These are phyloP conservation scores for Mortierella sp. DNA, from an alignment of 371 early-diverging fungal genomes.

Conservation along the genomic window DNA sequence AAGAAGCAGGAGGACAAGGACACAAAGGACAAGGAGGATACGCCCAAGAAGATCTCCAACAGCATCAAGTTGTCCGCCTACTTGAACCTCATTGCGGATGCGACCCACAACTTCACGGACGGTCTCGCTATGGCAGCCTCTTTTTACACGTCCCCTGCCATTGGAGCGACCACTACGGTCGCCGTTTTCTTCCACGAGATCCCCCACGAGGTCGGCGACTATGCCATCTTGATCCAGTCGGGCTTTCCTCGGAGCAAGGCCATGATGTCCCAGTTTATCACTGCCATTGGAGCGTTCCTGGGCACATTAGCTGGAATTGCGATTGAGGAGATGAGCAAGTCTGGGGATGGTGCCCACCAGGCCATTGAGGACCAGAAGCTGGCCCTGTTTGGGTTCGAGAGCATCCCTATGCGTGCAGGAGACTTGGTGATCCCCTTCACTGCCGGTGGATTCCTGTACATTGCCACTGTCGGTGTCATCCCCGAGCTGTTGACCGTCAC, in stretches of 20 bases:
- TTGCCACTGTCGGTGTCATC: conserved; percentile 89
- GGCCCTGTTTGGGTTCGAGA: conserved; percentile 41
- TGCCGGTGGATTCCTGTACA: conserved; percentile 92
- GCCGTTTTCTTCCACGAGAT: conserved; percentile 96
- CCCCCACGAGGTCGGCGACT: conserved; percentile 94
- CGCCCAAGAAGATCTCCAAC: conserved; percentile 36
- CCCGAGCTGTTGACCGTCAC: conserved; percentile 84
- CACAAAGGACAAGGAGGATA: conserved; percentile 21
- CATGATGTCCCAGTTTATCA: conserved; percentile 87
- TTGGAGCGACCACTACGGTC: conserved; percentile 88
- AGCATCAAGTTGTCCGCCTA: conserved; percentile 83
- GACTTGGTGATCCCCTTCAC: conserved; percentile 89
- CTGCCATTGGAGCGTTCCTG: conserved; percentile 85
- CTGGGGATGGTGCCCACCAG: conserved; percentile 33
- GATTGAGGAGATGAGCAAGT: conserved; percentile 78
- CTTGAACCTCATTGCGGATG: conserved; percentile 88
- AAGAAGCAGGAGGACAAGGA: conserved; percentile 13
- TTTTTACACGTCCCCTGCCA: conserved; percentile 85
- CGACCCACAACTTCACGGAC: conserved; percentile 93
- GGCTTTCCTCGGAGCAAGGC: conserved; percentile 84
- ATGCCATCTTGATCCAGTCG: conserved; percentile 89
- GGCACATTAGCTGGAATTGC: conserved; percentile 86
- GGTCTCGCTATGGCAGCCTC: conserved; percentile 94
- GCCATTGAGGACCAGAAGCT: conserved; percentile 9
- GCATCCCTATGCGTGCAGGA: conserved; percentile 61